Evolutionary conservation across 345 rosid species (phyloP).

Genomic region (Salix koriyanagi): DNA sequence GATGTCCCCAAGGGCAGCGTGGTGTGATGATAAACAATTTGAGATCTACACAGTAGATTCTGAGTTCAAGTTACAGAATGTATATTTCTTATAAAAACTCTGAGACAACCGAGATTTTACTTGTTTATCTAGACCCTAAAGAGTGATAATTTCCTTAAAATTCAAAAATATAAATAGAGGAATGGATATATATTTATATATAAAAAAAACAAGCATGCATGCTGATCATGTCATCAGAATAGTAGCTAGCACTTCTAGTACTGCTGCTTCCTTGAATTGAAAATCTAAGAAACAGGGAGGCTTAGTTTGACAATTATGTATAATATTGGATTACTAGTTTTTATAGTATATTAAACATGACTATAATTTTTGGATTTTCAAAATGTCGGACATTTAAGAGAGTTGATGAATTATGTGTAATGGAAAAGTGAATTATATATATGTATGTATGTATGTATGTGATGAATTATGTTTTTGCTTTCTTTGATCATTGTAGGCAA

Average conservation of each 20-base stretch:
- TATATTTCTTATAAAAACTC: no score
- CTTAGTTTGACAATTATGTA: no score
- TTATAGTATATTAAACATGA: not conserved
- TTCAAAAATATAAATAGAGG: not conserved
- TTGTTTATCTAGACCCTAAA: no score
- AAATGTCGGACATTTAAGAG: not conserved
- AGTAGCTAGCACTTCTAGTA: not conserved
- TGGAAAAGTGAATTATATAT: not conserved
- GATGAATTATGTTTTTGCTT: no score
- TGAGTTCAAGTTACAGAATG: no score
- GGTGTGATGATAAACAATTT: no score
- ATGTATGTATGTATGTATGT: no score
- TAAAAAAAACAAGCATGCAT: not conserved
- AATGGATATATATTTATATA: not conserved
- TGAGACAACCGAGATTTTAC: no score
- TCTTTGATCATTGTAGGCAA: no score
- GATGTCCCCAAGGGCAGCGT: accelerated
- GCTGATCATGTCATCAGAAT: not conserved
- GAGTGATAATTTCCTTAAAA: accelerated
- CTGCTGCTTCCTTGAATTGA: not conserved
- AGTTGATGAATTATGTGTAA: not conserved
- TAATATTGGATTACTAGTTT: not conserved
- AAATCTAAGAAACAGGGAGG: not conserved
- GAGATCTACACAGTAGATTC: accelerated
- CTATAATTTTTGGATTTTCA: not conserved